phyloP scores from a whole-genome alignment of 441 rosid genomes.

The Euphorbia corollata region DNA sequence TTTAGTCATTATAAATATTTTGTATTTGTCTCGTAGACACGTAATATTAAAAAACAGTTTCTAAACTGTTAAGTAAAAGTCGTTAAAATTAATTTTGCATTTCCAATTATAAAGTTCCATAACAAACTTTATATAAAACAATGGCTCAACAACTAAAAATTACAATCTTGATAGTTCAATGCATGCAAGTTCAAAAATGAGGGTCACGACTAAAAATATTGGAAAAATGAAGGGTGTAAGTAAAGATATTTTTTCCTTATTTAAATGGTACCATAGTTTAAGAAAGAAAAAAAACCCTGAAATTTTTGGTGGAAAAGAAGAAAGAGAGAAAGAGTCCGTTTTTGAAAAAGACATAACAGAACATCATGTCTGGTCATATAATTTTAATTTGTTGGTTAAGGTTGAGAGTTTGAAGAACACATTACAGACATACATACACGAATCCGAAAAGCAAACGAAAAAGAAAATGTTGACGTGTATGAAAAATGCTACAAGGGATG shows the following conservation, averaged over 20 bases:
- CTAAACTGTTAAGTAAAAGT: no score
- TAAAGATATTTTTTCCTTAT: background rate
- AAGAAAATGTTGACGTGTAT: conserved; percentile 50
- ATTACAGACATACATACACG: no score
- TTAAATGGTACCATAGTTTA: background rate
- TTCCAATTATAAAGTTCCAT: no score
- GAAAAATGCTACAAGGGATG: conserved; percentile 29
- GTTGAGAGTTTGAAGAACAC: background rate
- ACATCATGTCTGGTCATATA: background rate
- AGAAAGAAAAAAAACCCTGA: background rate
- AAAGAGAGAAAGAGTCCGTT: background rate
- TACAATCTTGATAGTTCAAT: background rate
- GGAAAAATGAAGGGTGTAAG: background rate
- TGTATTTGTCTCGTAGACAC: no score
- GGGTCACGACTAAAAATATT: background rate
- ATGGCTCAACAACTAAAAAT: background rate
- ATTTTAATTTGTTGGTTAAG: conserved; percentile 9
- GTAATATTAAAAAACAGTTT: no score
- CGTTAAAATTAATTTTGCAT: no score
- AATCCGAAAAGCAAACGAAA: background rate
- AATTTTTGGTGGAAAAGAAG: background rate
- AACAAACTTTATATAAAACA: no score
- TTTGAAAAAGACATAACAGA: background rate
- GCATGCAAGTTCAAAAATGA: no score
- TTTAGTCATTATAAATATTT: no score